These are phyloP conservation scores for Leccinum disarticulatum DNA, from an alignment of 768 basidiomycete genomes.

Conservation along the genomic window DNA sequence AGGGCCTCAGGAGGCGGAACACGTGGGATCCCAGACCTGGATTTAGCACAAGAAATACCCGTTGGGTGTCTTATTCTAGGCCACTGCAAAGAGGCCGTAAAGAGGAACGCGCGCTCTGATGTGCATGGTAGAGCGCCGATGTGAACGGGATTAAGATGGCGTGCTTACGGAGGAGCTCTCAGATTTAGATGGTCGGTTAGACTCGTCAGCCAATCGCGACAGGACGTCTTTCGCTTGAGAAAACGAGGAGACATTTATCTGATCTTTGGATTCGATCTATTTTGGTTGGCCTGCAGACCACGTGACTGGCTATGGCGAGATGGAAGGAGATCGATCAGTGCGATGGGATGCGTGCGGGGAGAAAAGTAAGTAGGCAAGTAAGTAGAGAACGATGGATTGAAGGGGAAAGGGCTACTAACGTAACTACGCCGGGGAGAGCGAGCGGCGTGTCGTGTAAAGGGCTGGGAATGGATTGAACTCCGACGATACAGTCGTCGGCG, in stretches of 20 bases:
- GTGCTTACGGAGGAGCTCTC: not conserved
- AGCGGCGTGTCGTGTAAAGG: not conserved
- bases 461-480: not conserved
- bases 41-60: not conserved
- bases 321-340: not conserved
- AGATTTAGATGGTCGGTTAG: not conserved
- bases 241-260: too few species aligned
- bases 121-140: not conserved
- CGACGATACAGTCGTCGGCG: not conserved
- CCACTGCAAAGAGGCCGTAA: too few species aligned
- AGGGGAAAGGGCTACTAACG: too few species aligned
- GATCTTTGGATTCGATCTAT: not conserved
- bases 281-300: not conserved
- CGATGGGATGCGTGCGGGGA: not conserved
- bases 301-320: not conserved
- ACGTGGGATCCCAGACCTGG: not conserved
- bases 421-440: not conserved
- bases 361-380: not conserved
- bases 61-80: too few species aligned
- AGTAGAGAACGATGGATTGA: too few species aligned
- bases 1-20: not conserved
- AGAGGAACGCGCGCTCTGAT: too few species aligned
- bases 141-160: not conserved
- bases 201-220: not conserved
- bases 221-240: constrained; percentile 2